Base-by-base conservation (phyloP, 805 yeast species). In the Nakazawaea pomicola region DNA sequence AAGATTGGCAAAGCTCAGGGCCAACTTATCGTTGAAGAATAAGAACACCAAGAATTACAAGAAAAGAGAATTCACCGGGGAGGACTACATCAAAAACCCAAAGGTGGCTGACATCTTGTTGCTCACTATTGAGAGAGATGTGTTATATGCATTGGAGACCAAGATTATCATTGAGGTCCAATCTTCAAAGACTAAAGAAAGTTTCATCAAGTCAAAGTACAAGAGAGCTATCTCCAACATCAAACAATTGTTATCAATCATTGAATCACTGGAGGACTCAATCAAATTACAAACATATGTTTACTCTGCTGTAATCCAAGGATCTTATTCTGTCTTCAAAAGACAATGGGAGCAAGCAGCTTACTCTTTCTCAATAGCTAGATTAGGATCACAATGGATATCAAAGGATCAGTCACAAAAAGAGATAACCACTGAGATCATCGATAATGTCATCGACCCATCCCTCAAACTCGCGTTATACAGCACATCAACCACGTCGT, bases 91-190 rank as follows among this genome's bases (percentile, higher is more conserved):
- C 4, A 46, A 57, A 16, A 76, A 85, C 50, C 57, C 60, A 10
- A 64, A 71, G 46, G 76, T 64, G 54, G 91, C 81, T 25, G 66
- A 70, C 29, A 61, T 88, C 19, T 58, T 78, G n/a, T 63, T 89
- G 18, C 65, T 78, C 43, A 71, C 73, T n/a, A 79, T 83, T 1
- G 98, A 93, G 60, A 74, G 96, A 55, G 85, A 87, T 50, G 65
- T 80, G 55, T 68, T 87, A 23, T 76, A 72, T 50, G 83, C 90
- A 1, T 70, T 78, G 57, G 89, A 83, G 58, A 67, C 79, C 40
- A 74, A 75, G 45, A 61, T 72, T 9, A 58, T 71, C 36, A 58
- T 77, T 46, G 86, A 77, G 46, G 68, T 77, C 30, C 72, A 74
- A 44, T 66, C 71, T 10, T 68, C 75, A 7, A 63, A 61, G 25